phyloP scores from a whole-genome alignment of 805 yeast genomes.

The Zygoascus tannicola region DNA sequence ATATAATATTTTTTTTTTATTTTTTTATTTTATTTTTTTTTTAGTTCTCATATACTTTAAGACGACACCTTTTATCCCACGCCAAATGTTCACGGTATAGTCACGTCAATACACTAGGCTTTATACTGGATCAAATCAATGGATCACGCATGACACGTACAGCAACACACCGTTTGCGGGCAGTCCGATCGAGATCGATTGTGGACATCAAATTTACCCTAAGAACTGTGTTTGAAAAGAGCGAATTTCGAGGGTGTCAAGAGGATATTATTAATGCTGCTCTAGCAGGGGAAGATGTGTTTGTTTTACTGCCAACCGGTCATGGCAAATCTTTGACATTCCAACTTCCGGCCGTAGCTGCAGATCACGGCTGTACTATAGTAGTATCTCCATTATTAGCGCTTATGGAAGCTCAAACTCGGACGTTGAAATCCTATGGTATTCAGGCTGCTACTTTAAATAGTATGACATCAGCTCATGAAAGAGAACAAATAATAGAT shows the following conservation, averaged over 20 bases:
- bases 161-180: no score
- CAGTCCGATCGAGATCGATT: background rate
- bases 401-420: slow-evolving; percentile 95
- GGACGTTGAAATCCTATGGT: slow-evolving; percentile 55
- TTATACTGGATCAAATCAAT: background rate
- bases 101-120: no score
- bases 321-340: slow-evolving; percentile 96
- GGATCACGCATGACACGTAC: background rate
- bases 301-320: slow-evolving; percentile 97
- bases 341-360: slow-evolving; percentile 78
- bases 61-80: no score
- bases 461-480: slow-evolving; percentile 58
- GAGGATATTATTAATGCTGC: slow-evolving; percentile 74
- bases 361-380: slow-evolving; percentile 64
- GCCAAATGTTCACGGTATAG: no score
- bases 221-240: slow-evolving; percentile 49
- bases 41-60: no score
- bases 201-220: slow-evolving; percentile 30
- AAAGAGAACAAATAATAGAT: slow-evolving; percentile 52
- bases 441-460: slow-evolving; percentile 83
- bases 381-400: slow-evolving; percentile 93
- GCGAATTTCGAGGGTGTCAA: slow-evolving; percentile 71
- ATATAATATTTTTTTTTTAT: no score
- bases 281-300: slow-evolving; percentile 70
- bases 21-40: no score